Conservation (phyloP, 1,139 yeast genomes). For the Candida tetrigidarum region DNA sequence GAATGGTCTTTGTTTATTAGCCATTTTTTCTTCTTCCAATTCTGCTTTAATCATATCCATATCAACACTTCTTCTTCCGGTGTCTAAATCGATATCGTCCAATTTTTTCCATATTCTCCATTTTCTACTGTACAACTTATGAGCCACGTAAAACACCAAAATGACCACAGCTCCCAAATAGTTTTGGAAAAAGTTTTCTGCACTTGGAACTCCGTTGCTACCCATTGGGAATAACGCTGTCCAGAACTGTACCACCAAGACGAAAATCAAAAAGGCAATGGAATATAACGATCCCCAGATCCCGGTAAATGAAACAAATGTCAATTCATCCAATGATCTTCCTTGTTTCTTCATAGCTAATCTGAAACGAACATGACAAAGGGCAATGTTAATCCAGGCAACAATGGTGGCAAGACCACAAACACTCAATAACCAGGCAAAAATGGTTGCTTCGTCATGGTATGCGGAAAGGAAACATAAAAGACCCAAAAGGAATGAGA, state of each 20-base stretch:
- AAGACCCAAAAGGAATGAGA: conserved; percentile 40
- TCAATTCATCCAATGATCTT: conserved; percentile 31
- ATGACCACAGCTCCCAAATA: conserved; percentile 41
- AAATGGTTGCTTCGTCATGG: conserved; percentile 38
- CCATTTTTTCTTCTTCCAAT: conserved; percentile 15
- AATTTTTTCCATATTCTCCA: conserved; percentile 34
- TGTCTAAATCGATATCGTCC: conserved; percentile 35
- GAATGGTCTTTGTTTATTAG: conserved; percentile 19
- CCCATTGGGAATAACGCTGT: conserved; percentile 41
- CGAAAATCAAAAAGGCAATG: conserved; percentile 32
- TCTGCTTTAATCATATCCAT: conserved; percentile 18
- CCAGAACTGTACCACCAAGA: conserved; percentile 42
- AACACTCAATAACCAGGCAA: conserved; percentile 46
- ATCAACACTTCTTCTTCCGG: conserved; percentile 37
- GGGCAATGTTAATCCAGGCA: conserved; percentile 44
- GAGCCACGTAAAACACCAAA: conserved; percentile 35
- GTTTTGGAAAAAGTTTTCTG: conserved; percentile 39
- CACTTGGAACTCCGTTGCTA: conserved; percentile 29
- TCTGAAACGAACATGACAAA: conserved; percentile 44
- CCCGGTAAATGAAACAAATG: conserved; percentile 33
- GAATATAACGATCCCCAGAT: conserved; percentile 40
- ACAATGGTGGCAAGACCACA: conserved; percentile 47
- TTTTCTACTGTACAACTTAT: conserved; percentile 35
- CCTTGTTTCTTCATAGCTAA: conserved; percentile 37
- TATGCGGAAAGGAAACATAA: conserved; percentile 46